phyloP scores from a whole-genome alignment of 164 flowering plant species.

The Taxillus chinensis region DNA sequence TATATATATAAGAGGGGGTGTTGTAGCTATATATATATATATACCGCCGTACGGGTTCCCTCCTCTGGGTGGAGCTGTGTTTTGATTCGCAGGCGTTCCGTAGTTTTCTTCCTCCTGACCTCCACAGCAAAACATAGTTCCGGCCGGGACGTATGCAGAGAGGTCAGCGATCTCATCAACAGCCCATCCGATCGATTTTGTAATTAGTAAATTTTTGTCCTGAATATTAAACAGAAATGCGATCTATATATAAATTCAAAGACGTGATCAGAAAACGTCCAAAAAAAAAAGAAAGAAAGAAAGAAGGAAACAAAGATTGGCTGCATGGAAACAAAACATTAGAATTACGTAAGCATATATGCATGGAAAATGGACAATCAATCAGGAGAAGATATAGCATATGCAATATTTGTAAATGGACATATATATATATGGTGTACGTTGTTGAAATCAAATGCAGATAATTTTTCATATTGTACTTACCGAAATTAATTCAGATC shows the following conservation, averaged over 20 bases:
- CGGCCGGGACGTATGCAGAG: constrained; percentile 1
- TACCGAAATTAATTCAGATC: no score
- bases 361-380: no score
- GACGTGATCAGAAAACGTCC: background rate
- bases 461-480: no score
- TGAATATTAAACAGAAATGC: no score
- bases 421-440: no score
- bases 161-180: background rate
- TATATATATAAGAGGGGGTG: background rate
- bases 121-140: constrained; percentile 58
- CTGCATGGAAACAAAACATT: background rate
- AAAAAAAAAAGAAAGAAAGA: background rate
- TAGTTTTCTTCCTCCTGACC: constrained; percentile 50
- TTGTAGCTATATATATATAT: constrained; percentile 3
- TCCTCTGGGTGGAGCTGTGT: constrained; percentile 49
- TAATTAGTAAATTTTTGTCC: no score
- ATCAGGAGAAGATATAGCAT: no score
- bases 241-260: no score
- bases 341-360: no score
- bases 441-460: no score
- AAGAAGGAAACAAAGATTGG: background rate
- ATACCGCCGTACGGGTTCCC: constrained; percentile 25
- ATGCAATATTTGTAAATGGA: no score
- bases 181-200: background rate
- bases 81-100: constrained; percentile 44